These are phyloP conservation scores for Populus pruinosa DNA, from an alignment of 345 rosid genomes.

Conservation along the genomic window DNA sequence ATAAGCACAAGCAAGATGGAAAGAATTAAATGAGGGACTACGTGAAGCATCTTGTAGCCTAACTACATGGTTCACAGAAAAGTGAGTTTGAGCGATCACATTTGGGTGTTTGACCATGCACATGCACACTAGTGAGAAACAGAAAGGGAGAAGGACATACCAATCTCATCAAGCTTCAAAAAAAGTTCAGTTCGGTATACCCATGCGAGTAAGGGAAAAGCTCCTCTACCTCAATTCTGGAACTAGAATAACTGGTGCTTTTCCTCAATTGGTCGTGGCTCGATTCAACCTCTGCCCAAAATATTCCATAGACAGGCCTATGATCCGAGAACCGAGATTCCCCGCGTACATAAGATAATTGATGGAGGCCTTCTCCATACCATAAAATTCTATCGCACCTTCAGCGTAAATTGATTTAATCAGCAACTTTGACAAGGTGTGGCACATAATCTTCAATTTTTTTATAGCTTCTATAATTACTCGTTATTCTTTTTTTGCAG, in stretches of 20 bases:
- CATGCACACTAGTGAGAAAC: neutral
- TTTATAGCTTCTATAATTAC: neutral
- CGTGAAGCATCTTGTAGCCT: neutral
- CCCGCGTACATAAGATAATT: constrained; percentile 78
- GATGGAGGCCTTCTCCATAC: constrained; percentile 96
- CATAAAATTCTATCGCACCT: constrained; percentile 98
- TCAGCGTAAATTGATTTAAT: constrained; percentile 15
- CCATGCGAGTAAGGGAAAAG: constrained; percentile 84
- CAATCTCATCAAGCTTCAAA: constrained; percentile 38
- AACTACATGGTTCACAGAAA: neutral
- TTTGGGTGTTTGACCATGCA: neutral
- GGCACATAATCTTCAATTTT: neutral
- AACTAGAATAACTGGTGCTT: constrained; percentile 64
- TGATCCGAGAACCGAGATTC: constrained; percentile 97
- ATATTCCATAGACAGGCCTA: constrained; percentile 92
- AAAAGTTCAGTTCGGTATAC: constrained; percentile 89
- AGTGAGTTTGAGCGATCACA: neutral
- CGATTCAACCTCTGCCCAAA: constrained; percentile 90
- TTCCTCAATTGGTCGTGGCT: constrained; percentile 66
- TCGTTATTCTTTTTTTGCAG: neutral
- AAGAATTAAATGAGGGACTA: neutral
- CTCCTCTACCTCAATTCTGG: constrained; percentile 89
- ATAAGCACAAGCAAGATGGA: neutral
- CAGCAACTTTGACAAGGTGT: constrained; percentile 4
- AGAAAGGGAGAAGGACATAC: constrained; percentile 5